These are phyloP conservation scores for Coemansia brasiliensis DNA, from an alignment of 192 early-diverging fungal genomes.

Conservation along the genomic window DNA sequence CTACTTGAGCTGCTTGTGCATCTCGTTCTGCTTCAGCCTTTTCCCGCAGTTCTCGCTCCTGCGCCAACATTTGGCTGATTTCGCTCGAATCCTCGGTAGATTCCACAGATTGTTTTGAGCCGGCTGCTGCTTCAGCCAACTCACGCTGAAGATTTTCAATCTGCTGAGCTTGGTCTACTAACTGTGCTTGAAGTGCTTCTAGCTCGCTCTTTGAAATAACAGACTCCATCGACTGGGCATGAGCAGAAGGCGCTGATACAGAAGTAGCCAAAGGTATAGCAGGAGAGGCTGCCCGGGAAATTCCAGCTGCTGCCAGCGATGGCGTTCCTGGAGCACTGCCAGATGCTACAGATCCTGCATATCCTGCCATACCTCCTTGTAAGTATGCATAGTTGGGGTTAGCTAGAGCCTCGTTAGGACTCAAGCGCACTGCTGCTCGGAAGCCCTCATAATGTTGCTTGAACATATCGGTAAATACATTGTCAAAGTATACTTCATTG, in stretches of 20 bases:
- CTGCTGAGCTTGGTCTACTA: conserved; percentile 24
- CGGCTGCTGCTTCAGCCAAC: conserved; percentile 14
- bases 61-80: background rate
- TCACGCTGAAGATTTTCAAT: conserved; percentile 26
- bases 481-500: conserved; percentile 78
- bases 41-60: conserved; percentile 25
- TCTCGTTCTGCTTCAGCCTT: conserved; percentile 22
- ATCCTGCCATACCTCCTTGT: conserved; percentile 35
- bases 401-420: conserved; percentile 19
- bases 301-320: conserved; percentile 11
- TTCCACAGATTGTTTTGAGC: background rate
- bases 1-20: conserved; percentile 13
- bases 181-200: conserved; percentile 19
- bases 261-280: background rate
- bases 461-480: conserved; percentile 81
- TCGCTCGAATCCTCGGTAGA: background rate
- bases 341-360: conserved; percentile 15
- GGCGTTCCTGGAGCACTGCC: conserved; percentile 40
- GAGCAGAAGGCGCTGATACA: background rate
- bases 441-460: conserved; percentile 75
- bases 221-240: background rate
- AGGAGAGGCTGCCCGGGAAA: conserved; percentile 36
- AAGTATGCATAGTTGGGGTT: conserved; percentile 43
- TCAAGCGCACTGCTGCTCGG: conserved; percentile 25
- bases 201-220: conserved; percentile 30